Evolutionary conservation across 1,139 yeast genomes (phyloP).

Genomic region (Lipomyces yarrowii): DNA sequence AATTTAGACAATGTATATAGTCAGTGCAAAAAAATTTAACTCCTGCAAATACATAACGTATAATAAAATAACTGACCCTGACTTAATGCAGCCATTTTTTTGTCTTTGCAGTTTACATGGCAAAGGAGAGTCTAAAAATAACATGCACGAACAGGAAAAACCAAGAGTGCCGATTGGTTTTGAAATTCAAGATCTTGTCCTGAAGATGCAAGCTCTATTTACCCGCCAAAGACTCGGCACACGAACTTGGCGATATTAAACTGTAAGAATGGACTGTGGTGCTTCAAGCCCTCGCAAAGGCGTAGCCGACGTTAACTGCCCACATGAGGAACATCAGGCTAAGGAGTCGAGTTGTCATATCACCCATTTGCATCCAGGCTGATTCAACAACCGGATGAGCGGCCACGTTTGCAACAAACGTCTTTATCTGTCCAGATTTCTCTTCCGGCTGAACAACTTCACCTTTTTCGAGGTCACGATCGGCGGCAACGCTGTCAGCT

Average conservation of each 20-base stretch:
- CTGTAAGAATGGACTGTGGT: not conserved
- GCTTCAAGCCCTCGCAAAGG: not conserved
- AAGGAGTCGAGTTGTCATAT: conserved; percentile 20
- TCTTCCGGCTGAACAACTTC: conserved; percentile 11
- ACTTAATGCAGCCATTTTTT: too few species aligned
- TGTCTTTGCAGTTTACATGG: too few species aligned
- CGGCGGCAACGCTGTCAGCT: not conserved
- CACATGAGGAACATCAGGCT: conserved; percentile 23
- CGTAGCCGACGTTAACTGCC: conserved; percentile 25
- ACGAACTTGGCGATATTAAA: not conserved
- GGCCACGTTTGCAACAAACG: not conserved
- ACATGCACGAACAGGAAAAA: too few species aligned
- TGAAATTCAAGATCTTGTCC: too few species aligned
- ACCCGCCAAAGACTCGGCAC: not conserved
- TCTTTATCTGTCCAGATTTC: not conserved
- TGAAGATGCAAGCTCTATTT: too few species aligned
- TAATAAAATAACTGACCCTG: not conserved
- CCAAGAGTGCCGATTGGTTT: too few species aligned
- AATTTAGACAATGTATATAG: not conserved
- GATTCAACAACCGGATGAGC: conserved; percentile 16
- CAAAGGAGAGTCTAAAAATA: too few species aligned
- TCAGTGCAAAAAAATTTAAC: not conserved
- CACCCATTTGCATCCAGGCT: conserved; percentile 15
- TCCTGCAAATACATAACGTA: not conserved
- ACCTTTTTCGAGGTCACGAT: conserved; percentile 17